Conservation (phyloP, 805 yeast species). For the Metschnikowia kunwiensis region DNA sequence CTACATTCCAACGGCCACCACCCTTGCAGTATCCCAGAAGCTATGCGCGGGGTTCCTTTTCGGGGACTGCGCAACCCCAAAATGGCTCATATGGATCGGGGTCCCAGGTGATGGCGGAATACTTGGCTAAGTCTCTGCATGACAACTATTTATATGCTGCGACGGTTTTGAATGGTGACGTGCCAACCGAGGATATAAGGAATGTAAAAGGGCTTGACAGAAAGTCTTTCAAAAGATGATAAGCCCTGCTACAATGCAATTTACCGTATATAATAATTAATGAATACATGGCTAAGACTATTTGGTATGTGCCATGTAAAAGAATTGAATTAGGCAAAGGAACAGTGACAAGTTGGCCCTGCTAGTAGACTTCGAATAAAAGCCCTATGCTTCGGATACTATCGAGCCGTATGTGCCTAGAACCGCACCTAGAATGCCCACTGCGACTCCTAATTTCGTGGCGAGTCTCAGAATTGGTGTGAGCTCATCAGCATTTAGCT, state of each 20-base stretch:
- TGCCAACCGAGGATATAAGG: background rate
- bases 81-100: slow-evolving; percentile 37
- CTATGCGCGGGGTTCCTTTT: slow-evolving; percentile 3
- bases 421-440: slow-evolving; percentile 15
- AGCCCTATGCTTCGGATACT: slow-evolving; percentile 3
- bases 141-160: slow-evolving; percentile 51
- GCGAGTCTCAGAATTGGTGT: slow-evolving; percentile 2
- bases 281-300: too few species aligned
- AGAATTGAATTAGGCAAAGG: background rate
- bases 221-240: slow-evolving; percentile 1
- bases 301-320: background rate
- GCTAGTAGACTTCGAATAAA: too few species aligned
- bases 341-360: background rate
- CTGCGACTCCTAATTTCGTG: slow-evolving; percentile 11
- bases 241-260: too few species aligned
- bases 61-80: background rate
- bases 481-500: slow-evolving; percentile 12
- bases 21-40: slow-evolving; percentile 4
- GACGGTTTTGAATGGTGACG: slow-evolving; percentile 1
- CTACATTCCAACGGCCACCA: slow-evolving; percentile 14
- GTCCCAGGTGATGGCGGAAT: slow-evolving; percentile 75
- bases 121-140: slow-evolving; percentile 68
- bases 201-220: background rate
- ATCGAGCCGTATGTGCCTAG: slow-evolving; percentile 19
- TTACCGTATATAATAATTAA: too few species aligned